Conservation (phyloP, 495 filamentous ascomycete species). For the Penicillium simplicissimum region DNA sequence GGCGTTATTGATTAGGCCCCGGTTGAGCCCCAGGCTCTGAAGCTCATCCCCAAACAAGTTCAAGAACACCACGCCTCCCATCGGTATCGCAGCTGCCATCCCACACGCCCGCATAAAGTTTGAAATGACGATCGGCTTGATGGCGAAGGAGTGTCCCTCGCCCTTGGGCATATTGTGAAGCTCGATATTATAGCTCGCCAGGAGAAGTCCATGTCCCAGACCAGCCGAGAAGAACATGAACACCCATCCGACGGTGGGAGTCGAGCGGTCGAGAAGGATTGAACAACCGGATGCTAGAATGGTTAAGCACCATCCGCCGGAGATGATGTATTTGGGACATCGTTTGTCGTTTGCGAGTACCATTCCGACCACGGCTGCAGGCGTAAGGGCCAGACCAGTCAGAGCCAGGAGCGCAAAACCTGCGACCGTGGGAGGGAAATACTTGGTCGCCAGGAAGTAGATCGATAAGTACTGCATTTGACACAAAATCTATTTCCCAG, state of each 20-base stretch:
- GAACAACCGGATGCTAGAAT: constrained; percentile 50
- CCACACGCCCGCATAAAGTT: constrained; percentile 61
- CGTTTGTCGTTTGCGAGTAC: constrained; percentile 45
- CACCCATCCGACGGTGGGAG: constrained; percentile 48
- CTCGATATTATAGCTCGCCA: constrained; percentile 50
- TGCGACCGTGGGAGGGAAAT: constrained; percentile 51
- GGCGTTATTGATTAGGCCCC: constrained; percentile 22
- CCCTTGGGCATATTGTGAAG: constrained; percentile 38
- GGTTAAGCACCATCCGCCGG: constrained; percentile 54
- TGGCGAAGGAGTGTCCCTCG: constrained; percentile 14
- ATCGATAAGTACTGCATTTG: constrained; percentile 64
- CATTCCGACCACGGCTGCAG: constrained; percentile 51
- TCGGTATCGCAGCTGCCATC: constrained; percentile 63
- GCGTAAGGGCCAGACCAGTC: constrained; percentile 44
- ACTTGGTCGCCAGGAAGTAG: constrained; percentile 63
- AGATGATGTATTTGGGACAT: constrained; percentile 54
- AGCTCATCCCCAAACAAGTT: constrained; percentile 38
- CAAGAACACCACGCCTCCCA: constrained; percentile 61
- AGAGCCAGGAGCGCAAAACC: constrained; percentile 58
- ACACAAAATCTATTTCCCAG: constrained; percentile 34
- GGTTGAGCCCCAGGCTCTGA: constrained; percentile 11
- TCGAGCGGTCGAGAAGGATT: constrained; percentile 48
- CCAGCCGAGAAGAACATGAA: constrained; percentile 55
- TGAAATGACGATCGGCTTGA: constrained; percentile 49
- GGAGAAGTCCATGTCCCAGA: constrained; percentile 56